Percentiles rank a stretch among this genome's conserved stretches.
Conservation (phyloP, 805 yeast genomes). For the Sugiyamaella lignohabitans region DNA sequence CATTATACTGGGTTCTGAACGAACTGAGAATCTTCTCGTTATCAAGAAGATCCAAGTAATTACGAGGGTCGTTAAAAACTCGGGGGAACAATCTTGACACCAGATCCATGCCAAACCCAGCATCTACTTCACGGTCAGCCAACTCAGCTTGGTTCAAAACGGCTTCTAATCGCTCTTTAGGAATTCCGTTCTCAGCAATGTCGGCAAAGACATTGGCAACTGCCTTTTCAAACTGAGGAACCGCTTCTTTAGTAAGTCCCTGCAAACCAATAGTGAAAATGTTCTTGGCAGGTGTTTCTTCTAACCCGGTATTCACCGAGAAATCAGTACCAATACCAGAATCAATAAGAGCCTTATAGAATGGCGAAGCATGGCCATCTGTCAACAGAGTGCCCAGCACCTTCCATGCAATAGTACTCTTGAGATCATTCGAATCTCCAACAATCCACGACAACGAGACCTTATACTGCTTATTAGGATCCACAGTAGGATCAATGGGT, state of each 20-base stretch:
- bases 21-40: constrained; percentile 53
- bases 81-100: constrained; percentile 71
- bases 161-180: constrained; percentile 65
- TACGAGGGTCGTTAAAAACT: constrained; percentile 71
- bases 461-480: constrained; percentile 62
- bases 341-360: constrained; percentile 83
- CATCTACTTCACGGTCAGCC: constrained; percentile 74
- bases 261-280: constrained; percentile 81
- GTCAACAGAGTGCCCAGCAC: constrained; percentile 62
- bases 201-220: constrained; percentile 44
- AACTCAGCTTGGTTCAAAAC: constrained; percentile 84
- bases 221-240: constrained; percentile 40
- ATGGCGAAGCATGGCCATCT: constrained; percentile 89
- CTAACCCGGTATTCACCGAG: constrained; percentile 81
- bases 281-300: constrained; percentile 67
- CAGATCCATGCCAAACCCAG: constrained; percentile 81
- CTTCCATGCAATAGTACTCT: constrained; percentile 66
- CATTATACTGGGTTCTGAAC: constrained; percentile 56
- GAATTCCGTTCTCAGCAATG: constrained; percentile 41
- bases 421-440: constrained; percentile 63
- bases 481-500: constrained; percentile 75
- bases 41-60: constrained; percentile 62
- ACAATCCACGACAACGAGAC: constrained; percentile 84
- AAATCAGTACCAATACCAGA: constrained; percentile 79
- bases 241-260: constrained; percentile 52